Percentiles rank a stretch among this genome's conserved stretches.
phyloP scores from a whole-genome alignment of 2,329 filamentous ascomycete species.

The Aureobasidium sp. region DNA sequence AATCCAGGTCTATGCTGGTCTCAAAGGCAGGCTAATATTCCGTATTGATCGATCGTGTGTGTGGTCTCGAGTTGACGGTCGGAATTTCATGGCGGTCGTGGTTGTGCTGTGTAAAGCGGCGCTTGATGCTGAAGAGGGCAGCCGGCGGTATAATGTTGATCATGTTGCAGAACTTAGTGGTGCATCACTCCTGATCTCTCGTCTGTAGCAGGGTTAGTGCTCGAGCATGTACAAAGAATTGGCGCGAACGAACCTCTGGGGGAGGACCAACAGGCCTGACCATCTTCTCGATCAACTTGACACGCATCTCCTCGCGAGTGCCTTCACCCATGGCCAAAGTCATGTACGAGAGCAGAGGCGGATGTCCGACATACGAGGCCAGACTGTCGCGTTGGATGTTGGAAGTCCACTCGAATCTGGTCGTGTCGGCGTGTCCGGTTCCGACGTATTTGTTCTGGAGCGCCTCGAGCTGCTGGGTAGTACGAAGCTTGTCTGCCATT shows the following conservation, averaged over 20 bases:
- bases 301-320: constrained; percentile 64
- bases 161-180: not conserved
- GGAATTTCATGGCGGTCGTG: not conserved
- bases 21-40: not conserved
- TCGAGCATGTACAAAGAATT: not conserved
- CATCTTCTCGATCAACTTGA: constrained; percentile 71
- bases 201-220: not conserved
- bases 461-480: constrained; percentile 93
- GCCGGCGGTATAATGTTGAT: not conserved
- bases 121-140: not conserved
- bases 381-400: constrained; percentile 95
- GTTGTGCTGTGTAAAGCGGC: constrained; percentile 1
- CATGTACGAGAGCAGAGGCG: constrained; percentile 81
- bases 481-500: constrained; percentile 91
- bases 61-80: too few species aligned
- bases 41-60: not conserved
- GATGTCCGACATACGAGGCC: constrained; percentile 81
- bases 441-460: constrained; percentile 94
- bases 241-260: constrained; percentile 45
- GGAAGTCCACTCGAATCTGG: constrained; percentile 93
- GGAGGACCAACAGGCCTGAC: constrained; percentile 59
- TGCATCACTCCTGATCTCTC: constrained; percentile 9
- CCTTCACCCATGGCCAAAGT: constrained; percentile 82
- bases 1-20: too few species aligned
- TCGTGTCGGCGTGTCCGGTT: constrained; percentile 93